A percentile compares a stretch with the other conserved stretches of the same genome.
These are phyloP conservation scores for Starmerella scarabaei DNA, from an alignment of 805 yeast genomes.

Conservation along the genomic window DNA sequence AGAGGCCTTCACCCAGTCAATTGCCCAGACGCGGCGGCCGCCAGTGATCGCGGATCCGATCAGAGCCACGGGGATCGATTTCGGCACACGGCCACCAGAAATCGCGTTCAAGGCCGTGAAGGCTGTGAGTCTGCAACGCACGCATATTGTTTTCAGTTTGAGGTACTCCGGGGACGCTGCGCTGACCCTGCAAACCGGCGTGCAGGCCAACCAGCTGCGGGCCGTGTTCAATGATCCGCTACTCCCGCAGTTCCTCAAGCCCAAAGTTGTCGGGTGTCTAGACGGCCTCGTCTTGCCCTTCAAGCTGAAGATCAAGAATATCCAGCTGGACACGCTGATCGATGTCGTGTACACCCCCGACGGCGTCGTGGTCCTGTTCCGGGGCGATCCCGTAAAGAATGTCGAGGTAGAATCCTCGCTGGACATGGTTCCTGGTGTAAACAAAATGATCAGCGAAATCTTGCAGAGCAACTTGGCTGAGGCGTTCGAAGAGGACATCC, in stretches of 20 bases:
- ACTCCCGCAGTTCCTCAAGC: constrained; percentile 20
- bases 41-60: constrained; percentile 33
- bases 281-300: constrained; percentile 24
- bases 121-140: constrained; percentile 46
- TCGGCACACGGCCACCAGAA: constrained; percentile 62
- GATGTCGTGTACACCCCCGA: constrained; percentile 24
- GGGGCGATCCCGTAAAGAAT: constrained; percentile 24
- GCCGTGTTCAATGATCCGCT: constrained; percentile 28
- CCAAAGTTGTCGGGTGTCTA: constrained; percentile 21
- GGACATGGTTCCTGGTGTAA: constrained; percentile 25
- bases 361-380: constrained; percentile 25
- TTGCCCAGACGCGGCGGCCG: constrained; percentile 26
- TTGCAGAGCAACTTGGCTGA: constrained; percentile 21
- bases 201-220: constrained; percentile 58
- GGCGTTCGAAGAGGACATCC: constrained; percentile 27
- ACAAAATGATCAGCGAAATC: constrained; percentile 19
- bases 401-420: constrained; percentile 24
- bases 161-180: constrained; percentile 64
- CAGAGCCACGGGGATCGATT: constrained; percentile 50
- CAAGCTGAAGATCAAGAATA: constrained; percentile 18
- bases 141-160: constrained; percentile 48
- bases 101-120: constrained; percentile 52
- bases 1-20: constrained; percentile 23
- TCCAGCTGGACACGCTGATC: constrained; percentile 24
- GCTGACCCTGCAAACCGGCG: constrained; percentile 55